A percentile compares a stretch with the other conserved stretches of the same genome.
phyloP scores from a whole-genome alignment of 108 stramenopile genomes.

The Pseudonitzschia pungens region DNA sequence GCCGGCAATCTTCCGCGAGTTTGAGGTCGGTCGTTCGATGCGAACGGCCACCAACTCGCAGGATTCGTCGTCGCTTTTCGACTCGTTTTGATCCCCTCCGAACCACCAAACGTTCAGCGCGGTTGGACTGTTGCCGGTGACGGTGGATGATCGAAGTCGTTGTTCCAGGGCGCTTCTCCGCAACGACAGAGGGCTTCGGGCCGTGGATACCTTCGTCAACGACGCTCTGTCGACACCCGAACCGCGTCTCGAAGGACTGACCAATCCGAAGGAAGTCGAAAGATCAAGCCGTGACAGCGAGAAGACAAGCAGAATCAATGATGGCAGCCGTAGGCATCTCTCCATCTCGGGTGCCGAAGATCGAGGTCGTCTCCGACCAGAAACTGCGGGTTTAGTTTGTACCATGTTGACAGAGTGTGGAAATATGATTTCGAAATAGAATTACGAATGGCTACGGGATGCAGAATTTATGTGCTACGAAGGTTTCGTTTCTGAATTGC shows the following conservation, averaged over 20 bases:
- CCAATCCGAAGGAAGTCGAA: not conserved
- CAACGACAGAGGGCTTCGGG: not conserved
- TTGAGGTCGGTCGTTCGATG: conserved; percentile 82
- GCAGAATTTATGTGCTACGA: too few relatives aligned
- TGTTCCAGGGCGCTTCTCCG: not conserved
- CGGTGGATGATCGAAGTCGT: not conserved
- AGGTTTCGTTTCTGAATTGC: too few relatives aligned
- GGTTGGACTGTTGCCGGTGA: conserved; percentile 6
- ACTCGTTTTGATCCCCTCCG: conserved; percentile 40
- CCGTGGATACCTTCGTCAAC: not conserved
- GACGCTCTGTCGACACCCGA: not conserved
- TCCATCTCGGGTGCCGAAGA: not conserved
- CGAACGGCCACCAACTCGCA: conserved; percentile 68
- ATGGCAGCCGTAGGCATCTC: not conserved
- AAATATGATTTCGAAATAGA: too few relatives aligned
- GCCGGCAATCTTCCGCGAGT: conserved; percentile 81
- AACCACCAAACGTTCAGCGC: conserved; percentile 58
- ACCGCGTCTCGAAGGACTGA: not conserved
- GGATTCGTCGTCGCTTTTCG: conserved; percentile 37
- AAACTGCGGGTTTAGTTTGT: not conserved
- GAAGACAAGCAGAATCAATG: not conserved
- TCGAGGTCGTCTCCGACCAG: conserved; percentile 3
- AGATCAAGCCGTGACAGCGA: not conserved
- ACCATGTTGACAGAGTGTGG: not conserved
- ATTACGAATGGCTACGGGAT: too few relatives aligned